Conservation (phyloP, 441 rosid species). For the Cnidoscolus chayamansa region DNA sequence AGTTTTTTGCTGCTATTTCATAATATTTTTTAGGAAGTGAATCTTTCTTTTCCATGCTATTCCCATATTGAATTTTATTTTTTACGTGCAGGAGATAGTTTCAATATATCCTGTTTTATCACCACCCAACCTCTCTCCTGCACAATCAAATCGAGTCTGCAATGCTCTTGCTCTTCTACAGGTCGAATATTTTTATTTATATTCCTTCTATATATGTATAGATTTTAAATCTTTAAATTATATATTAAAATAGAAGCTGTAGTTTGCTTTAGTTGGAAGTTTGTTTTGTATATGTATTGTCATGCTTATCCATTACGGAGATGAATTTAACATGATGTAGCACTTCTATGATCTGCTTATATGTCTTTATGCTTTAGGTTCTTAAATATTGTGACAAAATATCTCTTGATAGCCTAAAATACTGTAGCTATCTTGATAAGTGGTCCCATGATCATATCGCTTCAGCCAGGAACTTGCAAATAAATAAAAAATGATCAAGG, state of each 20-base stretch:
- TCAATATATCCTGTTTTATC: slow-evolving; percentile 93
- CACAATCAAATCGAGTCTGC: slow-evolving; percentile 96
- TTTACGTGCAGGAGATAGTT: slow-evolving; percentile 77
- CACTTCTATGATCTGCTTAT: no score
- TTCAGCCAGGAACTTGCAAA: no score
- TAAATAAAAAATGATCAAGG: no score
- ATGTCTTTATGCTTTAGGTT: no score
- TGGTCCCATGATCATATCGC: no score
- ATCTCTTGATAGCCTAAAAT: no score
- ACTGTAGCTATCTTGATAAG: no score
- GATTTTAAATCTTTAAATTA: background rate
- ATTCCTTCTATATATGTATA: background rate
- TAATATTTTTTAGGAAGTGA: no score
- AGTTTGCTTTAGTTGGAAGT: slow-evolving; percentile 1
- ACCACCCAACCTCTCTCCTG: slow-evolving; percentile 89
- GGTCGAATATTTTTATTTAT: slow-evolving; percentile 36
- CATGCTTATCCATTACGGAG: no score
- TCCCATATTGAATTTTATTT: background rate
- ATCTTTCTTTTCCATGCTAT: background rate
- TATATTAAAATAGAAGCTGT: background rate
- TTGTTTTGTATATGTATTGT: background rate
- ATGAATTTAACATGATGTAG: no score
- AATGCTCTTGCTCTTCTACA: slow-evolving; percentile 99
- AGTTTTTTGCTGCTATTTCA: no score
- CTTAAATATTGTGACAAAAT: no score